phyloP scores from a whole-genome alignment of 78 protist genomes.

The Dictyostelium purpureum region DNA sequence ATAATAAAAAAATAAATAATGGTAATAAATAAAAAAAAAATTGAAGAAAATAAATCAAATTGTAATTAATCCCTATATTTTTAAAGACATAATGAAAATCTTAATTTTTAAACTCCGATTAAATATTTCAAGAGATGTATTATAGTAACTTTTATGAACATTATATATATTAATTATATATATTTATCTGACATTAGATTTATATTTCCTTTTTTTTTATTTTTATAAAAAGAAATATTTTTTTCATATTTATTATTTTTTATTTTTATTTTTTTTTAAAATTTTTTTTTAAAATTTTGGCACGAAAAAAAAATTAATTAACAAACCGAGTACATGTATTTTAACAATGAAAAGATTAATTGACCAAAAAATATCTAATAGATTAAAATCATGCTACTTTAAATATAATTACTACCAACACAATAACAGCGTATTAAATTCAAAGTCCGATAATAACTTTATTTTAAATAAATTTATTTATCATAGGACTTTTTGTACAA shows the following conservation, averaged over 20 bases:
- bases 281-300: not conserved
- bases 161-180: no score
- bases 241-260: not conserved
- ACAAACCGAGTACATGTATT: no score
- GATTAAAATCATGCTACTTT: not conserved
- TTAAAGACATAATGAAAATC: no score
- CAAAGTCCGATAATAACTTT: not conserved
- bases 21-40: no score
- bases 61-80: no score
- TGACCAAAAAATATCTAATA: not conserved
- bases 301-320: not conserved
- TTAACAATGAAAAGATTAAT: not conserved
- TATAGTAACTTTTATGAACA: no score
- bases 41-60: no score
- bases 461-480: not conserved
- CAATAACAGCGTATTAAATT: not conserved
- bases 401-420: not conserved
- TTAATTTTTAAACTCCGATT: no score
- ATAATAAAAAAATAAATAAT: no score
- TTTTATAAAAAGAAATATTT: not conserved
- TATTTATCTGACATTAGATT: no score
- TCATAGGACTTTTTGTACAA: not conserved
- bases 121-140: no score
- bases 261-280: not conserved
- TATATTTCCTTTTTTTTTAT: not conserved